Percentiles rank a stretch among this genome's conserved stretches.
Conservation (phyloP, 1,139 yeast species). For the Yamadazyma sp. region DNA sequence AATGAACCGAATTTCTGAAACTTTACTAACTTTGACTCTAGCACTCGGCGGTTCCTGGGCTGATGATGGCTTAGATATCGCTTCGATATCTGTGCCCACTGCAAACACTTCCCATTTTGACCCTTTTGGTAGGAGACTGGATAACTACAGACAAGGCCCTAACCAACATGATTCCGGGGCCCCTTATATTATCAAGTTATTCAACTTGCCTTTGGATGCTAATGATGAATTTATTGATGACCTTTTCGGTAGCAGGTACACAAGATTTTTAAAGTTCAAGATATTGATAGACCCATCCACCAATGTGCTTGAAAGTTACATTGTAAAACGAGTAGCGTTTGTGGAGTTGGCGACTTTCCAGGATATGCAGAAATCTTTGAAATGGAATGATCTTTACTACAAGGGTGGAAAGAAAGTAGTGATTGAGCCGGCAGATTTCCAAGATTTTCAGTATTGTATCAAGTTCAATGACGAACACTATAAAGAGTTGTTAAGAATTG, state of each 20-base stretch:
- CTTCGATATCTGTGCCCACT: slow-evolving; percentile 62
- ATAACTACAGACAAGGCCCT: slow-evolving; percentile 10
- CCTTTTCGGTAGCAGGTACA: slow-evolving; percentile 43
- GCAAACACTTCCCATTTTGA: slow-evolving; percentile 17
- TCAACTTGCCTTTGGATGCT: slow-evolving; percentile 47
- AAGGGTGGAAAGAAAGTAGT: slow-evolving; percentile 40
- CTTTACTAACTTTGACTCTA: slow-evolving; percentile 22
- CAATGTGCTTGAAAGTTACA: slow-evolving; percentile 38
- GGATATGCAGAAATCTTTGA: slow-evolving; percentile 47
- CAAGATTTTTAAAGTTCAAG: slow-evolving; percentile 39
- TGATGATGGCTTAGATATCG: slow-evolving; percentile 70
- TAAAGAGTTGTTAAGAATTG: slow-evolving; percentile 29
- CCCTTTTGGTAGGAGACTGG: slow-evolving; percentile 9
- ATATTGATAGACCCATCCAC: slow-evolving; percentile 44
- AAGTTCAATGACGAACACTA: slow-evolving; percentile 39
- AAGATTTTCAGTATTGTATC: slow-evolving; percentile 48
- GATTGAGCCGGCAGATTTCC: slow-evolving; percentile 48
- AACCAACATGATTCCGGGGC: slow-evolving; percentile 36
- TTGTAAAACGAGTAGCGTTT: slow-evolving; percentile 56
- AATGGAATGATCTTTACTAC: slow-evolving; percentile 47
- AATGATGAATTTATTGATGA: slow-evolving; percentile 42
- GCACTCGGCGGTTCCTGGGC: slow-evolving; percentile 72
- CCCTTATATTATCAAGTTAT: slow-evolving; percentile 58
- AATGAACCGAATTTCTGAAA: not conserved
- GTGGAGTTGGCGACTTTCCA: slow-evolving; percentile 51